Evolutionary conservation across 2,329 filamentous ascomycete species (phyloP).

Genomic region (Cytospora mali): DNA sequence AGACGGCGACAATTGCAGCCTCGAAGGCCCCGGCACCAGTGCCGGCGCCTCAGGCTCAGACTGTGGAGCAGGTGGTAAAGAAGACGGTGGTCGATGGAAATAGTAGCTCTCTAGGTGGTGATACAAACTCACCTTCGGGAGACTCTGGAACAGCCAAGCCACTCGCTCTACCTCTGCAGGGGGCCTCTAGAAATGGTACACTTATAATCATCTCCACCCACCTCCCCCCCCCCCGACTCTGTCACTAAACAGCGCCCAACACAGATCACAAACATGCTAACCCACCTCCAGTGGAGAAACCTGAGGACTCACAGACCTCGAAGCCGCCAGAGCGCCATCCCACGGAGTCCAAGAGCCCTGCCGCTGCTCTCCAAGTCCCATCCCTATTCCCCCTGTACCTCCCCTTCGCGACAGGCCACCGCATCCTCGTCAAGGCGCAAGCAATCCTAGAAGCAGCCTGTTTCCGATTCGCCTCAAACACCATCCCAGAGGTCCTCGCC

Average conservation of each 20-base stretch:
- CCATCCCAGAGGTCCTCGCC: constrained; percentile 36
- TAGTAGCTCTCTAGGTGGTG: not conserved
- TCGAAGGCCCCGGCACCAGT: not conserved
- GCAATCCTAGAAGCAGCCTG: constrained; percentile 42
- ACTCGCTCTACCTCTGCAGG: too few relatives aligned
- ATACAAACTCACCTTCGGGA: too few relatives aligned
- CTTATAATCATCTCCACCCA: too few relatives aligned
- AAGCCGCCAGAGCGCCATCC: not conserved
- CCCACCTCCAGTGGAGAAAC: not conserved
- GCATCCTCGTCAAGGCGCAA: constrained; percentile 41
- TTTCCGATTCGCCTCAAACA: constrained; percentile 42
- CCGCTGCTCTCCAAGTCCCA: constrained; percentile 22
- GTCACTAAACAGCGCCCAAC: too few relatives aligned
- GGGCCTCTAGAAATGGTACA: too few relatives aligned
- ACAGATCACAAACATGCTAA: not conserved
- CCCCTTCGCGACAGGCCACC: constrained; percentile 41
- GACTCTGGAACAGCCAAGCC: too few relatives aligned
- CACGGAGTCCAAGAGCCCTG: not conserved
- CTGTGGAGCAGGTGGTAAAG: not conserved
- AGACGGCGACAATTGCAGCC: not conserved
- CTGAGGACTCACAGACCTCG: not conserved
- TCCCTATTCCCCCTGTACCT: constrained; percentile 39
- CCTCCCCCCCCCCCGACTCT: too few relatives aligned
- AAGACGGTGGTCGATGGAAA: not conserved
- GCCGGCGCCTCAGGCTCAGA: not conserved